These are phyloP conservation scores for Pulicaria dysenterica DNA, from an alignment of 129 eudicot species.

Conservation along the genomic window DNA sequence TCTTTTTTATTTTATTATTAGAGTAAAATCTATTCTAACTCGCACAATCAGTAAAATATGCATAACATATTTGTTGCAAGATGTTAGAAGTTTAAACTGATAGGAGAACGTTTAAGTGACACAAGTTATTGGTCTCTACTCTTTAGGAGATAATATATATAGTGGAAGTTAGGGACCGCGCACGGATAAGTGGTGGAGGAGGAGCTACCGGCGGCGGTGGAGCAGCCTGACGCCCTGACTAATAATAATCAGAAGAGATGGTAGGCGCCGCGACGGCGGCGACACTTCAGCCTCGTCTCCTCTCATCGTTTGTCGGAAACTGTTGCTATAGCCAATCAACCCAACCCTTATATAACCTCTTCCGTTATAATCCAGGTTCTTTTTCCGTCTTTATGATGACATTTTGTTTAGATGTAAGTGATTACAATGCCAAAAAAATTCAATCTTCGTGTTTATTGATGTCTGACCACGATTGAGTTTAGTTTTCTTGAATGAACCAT, in stretches of 20 bases:
- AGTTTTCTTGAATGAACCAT: background rate
- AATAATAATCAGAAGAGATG: slow-evolving; percentile 29
- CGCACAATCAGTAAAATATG: too few relatives aligned
- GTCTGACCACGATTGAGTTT: background rate
- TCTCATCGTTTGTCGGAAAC: slow-evolving; percentile 56
- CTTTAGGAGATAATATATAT: too few relatives aligned
- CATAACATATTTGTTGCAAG: too few relatives aligned
- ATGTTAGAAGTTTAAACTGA: too few relatives aligned
- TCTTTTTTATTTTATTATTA: too few relatives aligned
- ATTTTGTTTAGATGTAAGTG: background rate
- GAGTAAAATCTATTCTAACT: too few relatives aligned
- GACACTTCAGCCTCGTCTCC: slow-evolving; percentile 52
- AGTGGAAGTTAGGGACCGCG: background rate
- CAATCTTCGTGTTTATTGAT: background rate
- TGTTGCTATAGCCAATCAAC: slow-evolving; percentile 37
- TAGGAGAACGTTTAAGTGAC: too few relatives aligned
- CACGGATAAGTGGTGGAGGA: slow-evolving; percentile 22
- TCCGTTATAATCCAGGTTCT: slow-evolving; percentile 59
- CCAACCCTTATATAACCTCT: slow-evolving; percentile 42
- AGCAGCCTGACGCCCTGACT: background rate
- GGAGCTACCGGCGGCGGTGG: background rate
- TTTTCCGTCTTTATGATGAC: background rate
- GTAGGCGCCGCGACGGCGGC: slow-evolving; percentile 38
- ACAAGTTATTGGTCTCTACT: too few relatives aligned
- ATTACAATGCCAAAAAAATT: background rate